These are phyloP conservation scores for Agrocybe pediades DNA, from an alignment of 768 basidiomycete genomes.

Conservation along the genomic window DNA sequence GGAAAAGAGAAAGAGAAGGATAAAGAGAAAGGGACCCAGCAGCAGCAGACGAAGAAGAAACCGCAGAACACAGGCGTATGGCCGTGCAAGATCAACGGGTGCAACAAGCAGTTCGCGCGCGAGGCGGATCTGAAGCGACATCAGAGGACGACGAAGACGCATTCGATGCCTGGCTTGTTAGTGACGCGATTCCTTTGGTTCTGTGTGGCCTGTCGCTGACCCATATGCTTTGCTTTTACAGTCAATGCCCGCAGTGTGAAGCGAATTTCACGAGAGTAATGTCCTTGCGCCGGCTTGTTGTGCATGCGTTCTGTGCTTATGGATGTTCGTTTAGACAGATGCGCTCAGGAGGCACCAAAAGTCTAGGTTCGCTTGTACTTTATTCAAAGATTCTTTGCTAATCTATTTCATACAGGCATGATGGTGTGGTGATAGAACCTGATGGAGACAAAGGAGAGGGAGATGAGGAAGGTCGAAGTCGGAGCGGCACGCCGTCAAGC, in stretches of 20 bases:
- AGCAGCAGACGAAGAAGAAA: too few relatives aligned
- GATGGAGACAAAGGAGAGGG: constrained; percentile 33
- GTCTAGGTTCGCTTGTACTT: constrained; percentile 53
- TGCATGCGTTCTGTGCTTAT: constrained; percentile 16
- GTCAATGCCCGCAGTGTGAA: constrained; percentile 79
- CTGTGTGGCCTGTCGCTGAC: not conserved
- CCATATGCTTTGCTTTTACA: constrained; percentile 25
- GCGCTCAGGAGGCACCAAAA: constrained; percentile 80
- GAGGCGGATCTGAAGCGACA: constrained; percentile 84
- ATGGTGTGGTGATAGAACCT: constrained; percentile 66
- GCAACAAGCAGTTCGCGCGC: constrained; percentile 79
- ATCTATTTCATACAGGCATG: constrained; percentile 46
- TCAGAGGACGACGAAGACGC: constrained; percentile 77
- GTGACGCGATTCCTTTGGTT: constrained; percentile 24
- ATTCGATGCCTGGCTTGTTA: constrained; percentile 75
- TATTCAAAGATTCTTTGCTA: not conserved
- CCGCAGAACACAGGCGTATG: constrained; percentile 54
- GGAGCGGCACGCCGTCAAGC: constrained; percentile 47
- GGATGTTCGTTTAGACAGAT: constrained; percentile 56
- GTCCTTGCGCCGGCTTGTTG: constrained; percentile 19
- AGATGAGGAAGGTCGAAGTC: constrained; percentile 41
- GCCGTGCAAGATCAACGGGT: constrained; percentile 83
- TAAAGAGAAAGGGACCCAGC: constrained; percentile 28
- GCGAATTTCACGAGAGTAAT: constrained; percentile 78
- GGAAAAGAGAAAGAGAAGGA: too few relatives aligned